Evolutionary conservation across 2,329 filamentous ascomycete genomes (phyloP).

Genomic region (Fusarium keratoplasticum): DNA sequence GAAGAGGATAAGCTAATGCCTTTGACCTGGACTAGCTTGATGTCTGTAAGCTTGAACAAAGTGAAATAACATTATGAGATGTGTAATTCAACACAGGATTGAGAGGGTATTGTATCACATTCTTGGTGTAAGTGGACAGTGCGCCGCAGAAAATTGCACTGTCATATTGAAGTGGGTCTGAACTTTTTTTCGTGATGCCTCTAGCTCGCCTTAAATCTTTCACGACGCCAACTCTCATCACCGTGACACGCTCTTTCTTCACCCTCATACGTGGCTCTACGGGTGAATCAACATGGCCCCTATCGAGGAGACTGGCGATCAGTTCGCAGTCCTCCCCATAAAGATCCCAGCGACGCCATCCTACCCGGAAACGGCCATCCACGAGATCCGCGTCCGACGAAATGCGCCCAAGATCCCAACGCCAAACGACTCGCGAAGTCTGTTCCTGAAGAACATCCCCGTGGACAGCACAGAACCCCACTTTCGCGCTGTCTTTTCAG

Average conservation of each 20-base stretch:
- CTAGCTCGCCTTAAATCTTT: conserved; percentile 2
- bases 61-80: not conserved
- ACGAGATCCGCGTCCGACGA: conserved; percentile 88
- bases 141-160: not conserved
- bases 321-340: conserved; percentile 78
- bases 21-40: not conserved
- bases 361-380: conserved; percentile 71
- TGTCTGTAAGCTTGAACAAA: not conserved
- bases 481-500: conserved; percentile 79
- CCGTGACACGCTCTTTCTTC: not conserved
- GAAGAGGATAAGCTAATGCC: not conserved
- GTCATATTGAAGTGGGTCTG: conserved; percentile 22
- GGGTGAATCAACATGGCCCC: conserved; percentile 44
- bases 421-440: conserved; percentile 77
- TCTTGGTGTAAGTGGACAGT: conserved; percentile 23
- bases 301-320: conserved; percentile 52
- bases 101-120: not conserved
- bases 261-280: not conserved
- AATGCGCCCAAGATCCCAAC: conserved; percentile 85
- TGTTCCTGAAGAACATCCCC: conserved; percentile 93
- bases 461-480: conserved; percentile 83
- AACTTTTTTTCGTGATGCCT: conserved; percentile 38
- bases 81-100: not conserved
- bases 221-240: not conserved
- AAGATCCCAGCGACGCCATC: conserved; percentile 72